Evolutionary conservation across 768 basidiomycete genomes (phyloP), one percentile per base, ranked within the genome.

Genomic region (Termitomyces sp.): DNA sequence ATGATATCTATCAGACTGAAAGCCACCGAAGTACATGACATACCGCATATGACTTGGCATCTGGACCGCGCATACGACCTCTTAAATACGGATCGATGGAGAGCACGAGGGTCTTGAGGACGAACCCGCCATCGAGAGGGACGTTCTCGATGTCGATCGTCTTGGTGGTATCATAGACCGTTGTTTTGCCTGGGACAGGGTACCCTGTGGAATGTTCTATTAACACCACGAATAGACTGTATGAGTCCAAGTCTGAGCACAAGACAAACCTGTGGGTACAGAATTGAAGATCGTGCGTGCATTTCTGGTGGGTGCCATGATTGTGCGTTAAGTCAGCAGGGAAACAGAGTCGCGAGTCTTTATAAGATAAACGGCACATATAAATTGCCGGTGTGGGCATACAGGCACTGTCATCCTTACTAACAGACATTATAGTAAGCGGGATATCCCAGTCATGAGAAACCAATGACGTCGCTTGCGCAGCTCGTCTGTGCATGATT

Each of bases 81-180:
- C 75, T 59, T 67, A 78, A 60, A 63, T 77, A 78, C 1, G 77
- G 76, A 56, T 79, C 78, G 40, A 79, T 62, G 0, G 76, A 76
- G 5, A 80, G 63, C 1, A 72, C 73, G 16, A 85, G 72, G 0
- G 74, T 74, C 66, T 84, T 85, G 61, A 83, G 46, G 8, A 86
- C 63, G 55, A 82, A 63, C 0, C 79, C 79, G 0, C 79, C 78
- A 20, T 80, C 66, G 43, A 82, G 65, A 1, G 74, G 65, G 0
- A 74, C 74, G 30, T 63, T 75, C 18, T 82, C 79, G 20, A 77
- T 62, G 60, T 85, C 83, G 62, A 86, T 84, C 0, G 70, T 76
- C 54, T 75, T 64, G 0, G 69, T 74, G 4, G 57, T 68, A 56
- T 84, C 80, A 58, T 79, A 74, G 0, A 76, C 62, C 2, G 75